These are phyloP conservation scores for Cucurbitaria berberidis DNA, from an alignment of 2,329 filamentous ascomycete species.

Conservation along the genomic window DNA sequence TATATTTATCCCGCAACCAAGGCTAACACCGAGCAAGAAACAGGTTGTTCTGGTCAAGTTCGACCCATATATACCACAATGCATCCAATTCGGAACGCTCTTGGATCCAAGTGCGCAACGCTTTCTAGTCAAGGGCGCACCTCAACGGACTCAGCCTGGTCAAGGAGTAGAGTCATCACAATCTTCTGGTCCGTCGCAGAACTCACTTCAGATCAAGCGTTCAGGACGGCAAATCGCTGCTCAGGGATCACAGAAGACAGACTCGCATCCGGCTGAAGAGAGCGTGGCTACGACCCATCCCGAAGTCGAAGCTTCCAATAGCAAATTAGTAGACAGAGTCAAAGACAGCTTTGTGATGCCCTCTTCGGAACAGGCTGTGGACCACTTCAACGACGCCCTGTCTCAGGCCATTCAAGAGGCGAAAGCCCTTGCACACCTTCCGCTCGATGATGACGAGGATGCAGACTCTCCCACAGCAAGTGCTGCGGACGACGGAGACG, in stretches of 20 bases:
- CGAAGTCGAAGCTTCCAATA: slow-evolving; percentile 2
- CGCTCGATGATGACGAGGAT: slow-evolving; percentile 51
- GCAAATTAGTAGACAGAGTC: slow-evolving; percentile 26
- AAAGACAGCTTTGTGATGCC: slow-evolving; percentile 39
- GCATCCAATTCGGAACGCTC: slow-evolving; percentile 48
- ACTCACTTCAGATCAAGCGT: slow-evolving; percentile 60
- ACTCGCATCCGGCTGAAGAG: slow-evolving; percentile 49
- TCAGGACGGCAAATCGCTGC: slow-evolving; percentile 50
- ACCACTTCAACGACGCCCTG: slow-evolving; percentile 60
- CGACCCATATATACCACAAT: slow-evolving; percentile 54
- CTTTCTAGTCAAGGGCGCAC: slow-evolving; percentile 65
- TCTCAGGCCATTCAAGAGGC: slow-evolving; percentile 69
- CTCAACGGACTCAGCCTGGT: slow-evolving; percentile 10
- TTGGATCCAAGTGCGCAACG: slow-evolving; percentile 62
- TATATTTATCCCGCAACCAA: not conserved
- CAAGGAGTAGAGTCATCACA: slow-evolving; percentile 7
- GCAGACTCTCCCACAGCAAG: slow-evolving; percentile 29
- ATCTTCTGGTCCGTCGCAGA: slow-evolving; percentile 23
- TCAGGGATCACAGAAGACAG: slow-evolving; percentile 38
- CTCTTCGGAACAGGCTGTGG: slow-evolving; percentile 7
- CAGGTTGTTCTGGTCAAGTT: slow-evolving; percentile 58
- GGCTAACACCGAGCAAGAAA: slow-evolving; percentile 27
- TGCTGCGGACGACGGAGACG: slow-evolving; percentile 29
- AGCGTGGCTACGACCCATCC: slow-evolving; percentile 24
- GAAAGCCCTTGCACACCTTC: slow-evolving; percentile 64